A percentile compares a stretch with the other conserved stretches of the same genome.
Evolutionary conservation across 2,329 filamentous ascomycete species (phyloP).

Genomic region (Aspergillus unguis): DNA sequence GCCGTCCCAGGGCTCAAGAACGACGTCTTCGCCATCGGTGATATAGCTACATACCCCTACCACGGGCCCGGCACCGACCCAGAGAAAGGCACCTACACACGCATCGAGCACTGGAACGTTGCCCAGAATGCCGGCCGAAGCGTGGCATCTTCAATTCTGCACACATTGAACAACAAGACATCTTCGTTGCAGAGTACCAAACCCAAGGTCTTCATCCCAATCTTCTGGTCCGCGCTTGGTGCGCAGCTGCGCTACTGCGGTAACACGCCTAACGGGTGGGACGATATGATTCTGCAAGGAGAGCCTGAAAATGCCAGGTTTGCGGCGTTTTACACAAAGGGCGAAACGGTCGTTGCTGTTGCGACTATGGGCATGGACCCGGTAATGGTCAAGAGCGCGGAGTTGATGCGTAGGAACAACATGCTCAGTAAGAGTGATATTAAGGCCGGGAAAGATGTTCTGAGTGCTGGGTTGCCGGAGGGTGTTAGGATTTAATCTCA

Average conservation of each 20-base stretch:
- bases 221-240: constrained; percentile 95
- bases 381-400: constrained; percentile 74
- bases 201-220: constrained; percentile 75
- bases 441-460: constrained; percentile 48
- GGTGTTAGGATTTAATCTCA: constrained; percentile 19
- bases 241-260: constrained; percentile 91
- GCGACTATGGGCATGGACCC: constrained; percentile 90
- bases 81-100: constrained; percentile 58
- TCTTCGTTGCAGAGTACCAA: constrained; percentile 41
- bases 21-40: constrained; percentile 88
- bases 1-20: constrained; percentile 66
- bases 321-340: constrained; percentile 82
- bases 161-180: constrained; percentile 43
- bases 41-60: constrained; percentile 95
- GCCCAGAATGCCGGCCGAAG: constrained; percentile 86
- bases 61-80: constrained; percentile 74
- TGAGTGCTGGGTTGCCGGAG: constrained; percentile 31
- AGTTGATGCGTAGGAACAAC: constrained; percentile 76
- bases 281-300: constrained; percentile 78
- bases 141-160: constrained; percentile 72
- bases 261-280: constrained; percentile 76
- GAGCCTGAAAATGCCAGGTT: constrained; percentile 76
- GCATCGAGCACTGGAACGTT: constrained; percentile 99
- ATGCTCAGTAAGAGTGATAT: constrained; percentile 83
- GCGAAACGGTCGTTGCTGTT: constrained; percentile 82